Conservation (phyloP, 2,329 filamentous ascomycete species). For the Alternaria infectoria region DNA sequence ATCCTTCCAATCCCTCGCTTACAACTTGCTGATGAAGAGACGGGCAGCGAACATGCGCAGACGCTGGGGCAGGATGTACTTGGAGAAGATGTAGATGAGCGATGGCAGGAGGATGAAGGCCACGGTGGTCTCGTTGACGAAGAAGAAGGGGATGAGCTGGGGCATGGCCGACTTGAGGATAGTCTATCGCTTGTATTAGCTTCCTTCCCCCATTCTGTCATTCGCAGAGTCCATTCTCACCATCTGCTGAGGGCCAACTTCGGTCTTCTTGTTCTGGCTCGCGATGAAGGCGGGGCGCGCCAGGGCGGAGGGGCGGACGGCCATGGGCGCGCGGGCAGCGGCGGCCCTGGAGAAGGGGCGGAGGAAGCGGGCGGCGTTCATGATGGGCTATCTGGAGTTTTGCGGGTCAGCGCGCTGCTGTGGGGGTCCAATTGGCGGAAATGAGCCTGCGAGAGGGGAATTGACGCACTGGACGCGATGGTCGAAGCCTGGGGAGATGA, state of each 20-base stretch:
- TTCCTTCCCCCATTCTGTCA: not conserved
- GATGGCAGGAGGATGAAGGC: conserved; percentile 51
- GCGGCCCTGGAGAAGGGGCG: conserved; percentile 50
- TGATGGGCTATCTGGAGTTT: conserved; percentile 43
- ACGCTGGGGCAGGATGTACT: conserved; percentile 52
- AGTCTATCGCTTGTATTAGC: conserved; percentile 37
- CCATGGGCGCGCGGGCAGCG: conserved; percentile 47
- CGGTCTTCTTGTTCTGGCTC: conserved; percentile 46
- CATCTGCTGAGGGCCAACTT: conserved; percentile 44
- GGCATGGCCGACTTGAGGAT: conserved; percentile 53
- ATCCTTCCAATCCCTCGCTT: conserved; percentile 16
- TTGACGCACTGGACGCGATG: conserved; percentile 41
- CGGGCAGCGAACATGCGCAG: conserved; percentile 50
- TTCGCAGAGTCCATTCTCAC: conserved; percentile 18
- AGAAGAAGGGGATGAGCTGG: conserved; percentile 55
- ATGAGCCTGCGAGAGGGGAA: conserved; percentile 18
- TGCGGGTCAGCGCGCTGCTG: conserved; percentile 39
- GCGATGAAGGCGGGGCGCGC: conserved; percentile 45
- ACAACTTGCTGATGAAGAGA: conserved; percentile 55
- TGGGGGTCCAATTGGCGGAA: conserved; percentile 34
- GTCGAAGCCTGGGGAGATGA: conserved; percentile 42
- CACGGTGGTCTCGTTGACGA: conserved; percentile 53
- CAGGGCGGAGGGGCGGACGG: conserved; percentile 43
- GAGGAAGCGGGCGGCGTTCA: conserved; percentile 52
- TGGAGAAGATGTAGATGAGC: conserved; percentile 54